Evolutionary conservation across 2,329 filamentous ascomycete genomes (phyloP), one percentile per base, ranked within the genome.

Genomic region (Penicillium sumatraense): DNA sequence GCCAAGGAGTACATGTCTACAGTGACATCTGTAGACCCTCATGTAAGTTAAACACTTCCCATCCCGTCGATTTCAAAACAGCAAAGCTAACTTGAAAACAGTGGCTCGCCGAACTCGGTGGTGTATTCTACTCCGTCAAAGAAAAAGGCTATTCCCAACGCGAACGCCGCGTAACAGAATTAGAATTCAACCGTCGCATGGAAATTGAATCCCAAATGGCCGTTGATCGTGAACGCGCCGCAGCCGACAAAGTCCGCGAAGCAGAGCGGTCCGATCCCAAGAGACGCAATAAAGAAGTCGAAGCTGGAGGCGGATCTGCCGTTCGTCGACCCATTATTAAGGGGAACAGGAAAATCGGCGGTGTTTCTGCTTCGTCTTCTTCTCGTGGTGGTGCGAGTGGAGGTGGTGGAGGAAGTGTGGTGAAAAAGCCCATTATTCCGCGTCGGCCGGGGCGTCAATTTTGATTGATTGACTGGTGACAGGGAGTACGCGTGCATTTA

Each of bases 1-100:
- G 91, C 88, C 54, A 97, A 96, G 72, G 95, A 98, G 72, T 99
- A 98, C 79, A 97, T 99, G 87, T 96, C 91, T 3, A 96, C 91
- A 4, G 95, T 99, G 9, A 99, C 95, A 4, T 86, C 91, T 1
- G 95, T 99, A 1, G 95, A 99, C 72, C 93, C 95, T 49, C 91
- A 96, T 71, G 76, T 78, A 74, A 73, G 76, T 70, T 54, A 42
- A 23, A 10, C 24, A 21, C 14, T 29, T 13, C 13, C 31, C 18
- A 27, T 20, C 24, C 20, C 42, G 8, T 16, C 21, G n/a, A 27
- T 47, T 5, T 11, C 7, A 4, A 3, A 26, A 42, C 2, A 13
- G 23, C 20, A 16, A 26, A 45, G 40, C 54, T 53, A 41, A 49
- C 11, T 40, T 16, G 7, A 21, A 33, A 29, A 3, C 45, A 78